Evolutionary conservation across 139 green algal species (phyloP), one percentile per base, ranked within the genome.

Genomic region (Chlamydomonas incerta): DNA sequence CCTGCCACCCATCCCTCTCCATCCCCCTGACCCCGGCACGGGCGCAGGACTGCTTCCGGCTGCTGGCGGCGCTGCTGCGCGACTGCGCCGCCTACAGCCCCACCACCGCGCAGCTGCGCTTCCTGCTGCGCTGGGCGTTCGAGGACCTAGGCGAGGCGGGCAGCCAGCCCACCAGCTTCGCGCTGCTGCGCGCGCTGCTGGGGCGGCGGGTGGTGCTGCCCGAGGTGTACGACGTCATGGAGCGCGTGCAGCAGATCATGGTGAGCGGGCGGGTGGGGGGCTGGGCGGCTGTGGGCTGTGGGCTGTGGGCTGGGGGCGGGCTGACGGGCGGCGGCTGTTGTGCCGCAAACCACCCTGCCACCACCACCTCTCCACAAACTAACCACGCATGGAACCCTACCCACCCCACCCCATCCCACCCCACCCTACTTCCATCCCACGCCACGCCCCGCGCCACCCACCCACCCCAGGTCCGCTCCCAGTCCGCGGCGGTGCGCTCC

Each of bases 191-290:
- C 28, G 96, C 95, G 37, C 90, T 99, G 62, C 81, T 99, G 26
- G 55, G 58, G 15, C 92, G 96, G 23, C 85, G 86, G 67, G 87
- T 98, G 79, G 88, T 99, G 82, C 84, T 98, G 75, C 95, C 95
- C 0, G 95, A 98, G 89, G 92, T 98, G 74, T 99, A 98, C 82
- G 96, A 99, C 88, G 74, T 97, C 5, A 98, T 99, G 96, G 82
- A 90, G 37, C 80, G 90, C 18, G 93, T 99, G 52, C 90, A 96
- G 88, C 80, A 90, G 84, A 60, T 92, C 35, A 91, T 94, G 86
- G 87, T 94, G 58, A 81, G 93, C 6, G 41, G 41, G 41, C 5
- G 41, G 41, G 21, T 3, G 62, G 9, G 62, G 26, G 24, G 26
- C 14, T 34, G 62, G 62, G 28, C 3, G 62, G 9, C n/a, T n/a